Conservation (phyloP, 2,329 filamentous ascomycete genomes). For the Plenodomus lindquistii region DNA sequence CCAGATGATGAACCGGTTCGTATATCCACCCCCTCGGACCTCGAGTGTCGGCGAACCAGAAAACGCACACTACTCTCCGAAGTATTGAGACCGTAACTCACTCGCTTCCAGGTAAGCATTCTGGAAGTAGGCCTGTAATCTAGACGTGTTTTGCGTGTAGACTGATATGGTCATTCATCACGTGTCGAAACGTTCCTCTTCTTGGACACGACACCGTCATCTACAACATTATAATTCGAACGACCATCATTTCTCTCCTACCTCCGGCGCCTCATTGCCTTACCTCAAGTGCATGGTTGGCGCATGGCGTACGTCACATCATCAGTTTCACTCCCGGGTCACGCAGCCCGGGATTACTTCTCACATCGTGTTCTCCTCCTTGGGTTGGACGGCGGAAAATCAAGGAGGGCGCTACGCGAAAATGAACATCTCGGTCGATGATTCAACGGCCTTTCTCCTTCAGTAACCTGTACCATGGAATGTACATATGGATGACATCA, state of each 20-base stretch:
- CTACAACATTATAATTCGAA: slow-evolving; percentile 36
- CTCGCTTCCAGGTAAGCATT: slow-evolving; percentile 33
- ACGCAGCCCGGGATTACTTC: slow-evolving; percentile 15
- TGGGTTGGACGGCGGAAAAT: slow-evolving; percentile 9
- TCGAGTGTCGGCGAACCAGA: slow-evolving; percentile 31
- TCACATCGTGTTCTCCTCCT: slow-evolving; percentile 16
- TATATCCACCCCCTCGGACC: slow-evolving; percentile 29
- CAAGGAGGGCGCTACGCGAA: slow-evolving; percentile 16
- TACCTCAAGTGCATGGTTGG: slow-evolving; percentile 31
- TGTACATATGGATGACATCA: slow-evolving; percentile 28
- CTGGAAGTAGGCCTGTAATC: slow-evolving; percentile 21
- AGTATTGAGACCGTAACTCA: slow-evolving; percentile 34
- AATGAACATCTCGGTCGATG: slow-evolving; percentile 19
- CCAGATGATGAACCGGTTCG: slow-evolving; percentile 46
- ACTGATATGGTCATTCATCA: slow-evolving; percentile 12
- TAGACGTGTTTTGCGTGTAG: slow-evolving; percentile 9
- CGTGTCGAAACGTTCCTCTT: slow-evolving; percentile 6
- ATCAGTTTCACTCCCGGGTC: slow-evolving; percentile 9
- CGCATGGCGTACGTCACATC: slow-evolving; percentile 36
- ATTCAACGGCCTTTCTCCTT: slow-evolving; percentile 19
- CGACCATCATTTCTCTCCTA: slow-evolving; percentile 26
- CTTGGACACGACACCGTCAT: slow-evolving; percentile 13
- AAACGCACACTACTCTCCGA: slow-evolving; percentile 29
- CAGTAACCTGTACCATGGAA: slow-evolving; percentile 18
- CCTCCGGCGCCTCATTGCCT: slow-evolving; percentile 22